phyloP scores from a whole-genome alignment of 2,329 filamentous ascomycete species.

The Aspergillus persii region DNA sequence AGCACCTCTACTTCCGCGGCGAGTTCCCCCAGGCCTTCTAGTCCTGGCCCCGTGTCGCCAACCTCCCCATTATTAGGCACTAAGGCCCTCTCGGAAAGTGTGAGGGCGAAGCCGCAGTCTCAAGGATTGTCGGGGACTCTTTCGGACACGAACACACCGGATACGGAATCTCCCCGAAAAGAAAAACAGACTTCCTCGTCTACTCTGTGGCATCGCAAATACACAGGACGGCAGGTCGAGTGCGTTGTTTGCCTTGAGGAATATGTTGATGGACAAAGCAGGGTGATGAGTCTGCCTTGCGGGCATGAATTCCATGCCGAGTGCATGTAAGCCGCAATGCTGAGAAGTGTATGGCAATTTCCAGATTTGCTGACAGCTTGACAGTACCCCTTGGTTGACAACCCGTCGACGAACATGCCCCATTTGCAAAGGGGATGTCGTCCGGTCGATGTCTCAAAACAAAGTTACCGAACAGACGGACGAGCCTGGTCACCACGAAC shows the following conservation, averaged over 20 bases:
- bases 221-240: slow-evolving; percentile 69
- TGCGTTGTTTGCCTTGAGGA: slow-evolving; percentile 97
- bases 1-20: slow-evolving; percentile 59
- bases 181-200: slow-evolving; percentile 47
- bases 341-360: not conserved
- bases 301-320: slow-evolving; percentile 97
- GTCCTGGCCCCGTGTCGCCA: slow-evolving; percentile 64
- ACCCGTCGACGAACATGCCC: slow-evolving; percentile 95
- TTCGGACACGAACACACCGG: slow-evolving; percentile 19
- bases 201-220: slow-evolving; percentile 52
- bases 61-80: slow-evolving; percentile 71
- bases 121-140: slow-evolving; percentile 36
- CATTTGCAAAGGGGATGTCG: slow-evolving; percentile 97
- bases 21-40: slow-evolving; percentile 58
- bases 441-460: slow-evolving; percentile 58
- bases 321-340: slow-evolving; percentile 78
- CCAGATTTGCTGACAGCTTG: slow-evolving; percentile 17
- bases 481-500: slow-evolving; percentile 47
- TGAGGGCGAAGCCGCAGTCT: slow-evolving; percentile 37
- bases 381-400: slow-evolving; percentile 91
- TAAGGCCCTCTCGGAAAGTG: slow-evolving; percentile 27
- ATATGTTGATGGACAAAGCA: slow-evolving; percentile 89
- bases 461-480: slow-evolving; percentile 37
- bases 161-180: slow-evolving; percentile 30
- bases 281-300: slow-evolving; percentile 95